Conservation (phyloP, 2,329 filamentous ascomycete genomes). For the Pestalotiopsis sp. region DNA sequence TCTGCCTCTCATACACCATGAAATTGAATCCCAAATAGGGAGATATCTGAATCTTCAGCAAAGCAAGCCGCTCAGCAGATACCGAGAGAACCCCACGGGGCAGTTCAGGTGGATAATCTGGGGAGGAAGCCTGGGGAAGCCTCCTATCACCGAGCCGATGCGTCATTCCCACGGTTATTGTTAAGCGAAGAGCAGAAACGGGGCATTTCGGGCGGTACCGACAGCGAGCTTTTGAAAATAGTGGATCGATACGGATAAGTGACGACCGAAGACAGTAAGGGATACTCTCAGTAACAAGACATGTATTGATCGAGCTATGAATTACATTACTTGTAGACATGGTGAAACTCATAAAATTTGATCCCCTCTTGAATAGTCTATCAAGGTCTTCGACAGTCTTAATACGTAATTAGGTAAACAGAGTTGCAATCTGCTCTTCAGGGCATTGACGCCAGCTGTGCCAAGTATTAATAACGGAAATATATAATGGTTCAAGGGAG, state of each 20-base stretch:
- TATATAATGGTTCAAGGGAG: not conserved
- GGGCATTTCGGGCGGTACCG: not conserved
- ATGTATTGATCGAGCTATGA: not conserved
- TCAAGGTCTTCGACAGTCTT: not conserved
- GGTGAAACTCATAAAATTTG: not conserved
- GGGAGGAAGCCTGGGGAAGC: not conserved
- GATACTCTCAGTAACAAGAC: not conserved
- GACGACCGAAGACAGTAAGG: not conserved
- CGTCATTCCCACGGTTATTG: not conserved
- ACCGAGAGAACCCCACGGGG: too few relatives aligned
- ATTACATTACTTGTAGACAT: not conserved
- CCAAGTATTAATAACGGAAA: not conserved
- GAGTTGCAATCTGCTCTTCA: not conserved
- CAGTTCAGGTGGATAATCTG: too few relatives aligned
- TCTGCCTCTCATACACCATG: too few relatives aligned
- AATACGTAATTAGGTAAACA: not conserved
- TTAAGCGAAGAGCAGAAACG: not conserved
- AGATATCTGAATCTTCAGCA: not conserved
- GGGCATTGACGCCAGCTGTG: not conserved
- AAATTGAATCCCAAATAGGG: too few relatives aligned
- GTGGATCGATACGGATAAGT: not conserved
- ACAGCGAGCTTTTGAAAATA: not conserved
- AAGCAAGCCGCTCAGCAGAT: not conserved
- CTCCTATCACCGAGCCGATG: not conserved
- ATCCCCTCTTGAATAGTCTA: not conserved